Evolutionary conservation across 805 yeast species (phyloP), one percentile per base, ranked within the genome.

Genomic region (Metschnikowia noctiluminum): DNA sequence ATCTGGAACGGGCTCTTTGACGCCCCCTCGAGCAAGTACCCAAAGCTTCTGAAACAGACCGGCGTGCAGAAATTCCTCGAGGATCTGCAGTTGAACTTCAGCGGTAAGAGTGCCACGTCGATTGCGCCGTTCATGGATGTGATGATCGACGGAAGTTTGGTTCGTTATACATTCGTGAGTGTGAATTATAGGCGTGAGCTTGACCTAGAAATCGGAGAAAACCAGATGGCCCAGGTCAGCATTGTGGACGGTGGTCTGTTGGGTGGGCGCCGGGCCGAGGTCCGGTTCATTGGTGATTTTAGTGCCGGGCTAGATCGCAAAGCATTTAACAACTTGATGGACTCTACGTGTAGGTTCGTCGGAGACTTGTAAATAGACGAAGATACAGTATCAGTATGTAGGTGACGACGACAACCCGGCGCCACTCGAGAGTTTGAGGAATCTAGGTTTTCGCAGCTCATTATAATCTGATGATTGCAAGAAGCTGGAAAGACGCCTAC

Each of bases 171-270:
- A 42, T 78, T 77, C 53, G 69, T 77, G 39, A 63, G 68, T 44
- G 59, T 74, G 53, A 54, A 66, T n/a, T 71, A 73, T 59, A 62
- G 81, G 40, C 70, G 76, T 9, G 78, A 76, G 50, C 58, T 78
- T 34, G 76, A 73, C 43, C 68, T 78, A 48, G 51, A 61, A n/a
- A 71, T 60, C 45, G 64, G 64, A 12, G 69, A 65, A 13, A 60
- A 59, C 38, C 58, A 62, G 14, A 45, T 64, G 38, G 62, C 78
- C 15, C 81, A 78, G 52, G 68, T 71, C 45, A 68, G 75, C 38
- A 59, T 71, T 14, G 64, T 78, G 14, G 85, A 82, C 57, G 84
- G 84, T n/a, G 86, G 85, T 3, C 62, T 71, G 7, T 65, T 79
- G 40, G 85, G 84, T 11, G 86, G 86, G 1, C 66, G 81, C 49